phyloP scores from a whole-genome alignment of 1,139 yeast genomes.

The Kodamaea sp. region DNA sequence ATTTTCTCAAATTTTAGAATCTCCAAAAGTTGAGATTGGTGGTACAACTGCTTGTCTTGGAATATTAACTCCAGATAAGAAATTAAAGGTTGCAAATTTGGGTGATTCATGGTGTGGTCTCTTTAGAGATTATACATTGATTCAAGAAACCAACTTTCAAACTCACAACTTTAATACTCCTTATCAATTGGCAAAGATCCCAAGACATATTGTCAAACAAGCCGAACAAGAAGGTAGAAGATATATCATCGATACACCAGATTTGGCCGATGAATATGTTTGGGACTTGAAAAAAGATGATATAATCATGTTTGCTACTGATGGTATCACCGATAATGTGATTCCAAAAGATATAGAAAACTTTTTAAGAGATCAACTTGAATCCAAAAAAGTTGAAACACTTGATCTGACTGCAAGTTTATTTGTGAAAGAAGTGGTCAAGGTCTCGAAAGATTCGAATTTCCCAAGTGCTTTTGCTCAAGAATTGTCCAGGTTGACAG shows the following conservation, averaged over 20 bases:
- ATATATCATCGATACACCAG: constrained; percentile 55
- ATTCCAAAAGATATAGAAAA: constrained; percentile 68
- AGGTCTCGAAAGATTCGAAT: constrained; percentile 65
- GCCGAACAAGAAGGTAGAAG: constrained; percentile 57
- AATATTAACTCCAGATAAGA: constrained; percentile 50
- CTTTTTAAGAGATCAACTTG: constrained; percentile 46
- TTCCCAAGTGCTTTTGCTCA: constrained; percentile 87
- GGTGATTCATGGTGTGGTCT: constrained; percentile 97
- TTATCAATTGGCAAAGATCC: constrained; percentile 83
- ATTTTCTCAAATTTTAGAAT: constrained; percentile 48
- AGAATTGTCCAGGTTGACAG: constrained; percentile 65
- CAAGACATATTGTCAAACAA: constrained; percentile 52
- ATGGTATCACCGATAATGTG: constrained; percentile 89
- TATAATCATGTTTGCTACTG: constrained; percentile 81
- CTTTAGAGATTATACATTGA: constrained; percentile 61
- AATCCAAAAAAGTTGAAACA: constrained; percentile 4
- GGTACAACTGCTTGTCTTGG: constrained; percentile 96
- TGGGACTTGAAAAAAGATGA: constrained; percentile 64
- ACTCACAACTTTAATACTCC: constrained; percentile 91
- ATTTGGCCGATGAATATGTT: constrained; percentile 46
- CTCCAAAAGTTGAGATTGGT: constrained; percentile 75
- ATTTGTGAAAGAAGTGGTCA: constrained; percentile 66
- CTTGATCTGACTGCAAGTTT: constrained; percentile 44
- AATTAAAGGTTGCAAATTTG: constrained; percentile 66
- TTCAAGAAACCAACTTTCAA: constrained; percentile 71